Percentiles rank a stretch among this genome's conserved stretches.
Conservation (phyloP, 2,329 filamentous ascomycete species). For the Arthrobotrys conoides region DNA sequence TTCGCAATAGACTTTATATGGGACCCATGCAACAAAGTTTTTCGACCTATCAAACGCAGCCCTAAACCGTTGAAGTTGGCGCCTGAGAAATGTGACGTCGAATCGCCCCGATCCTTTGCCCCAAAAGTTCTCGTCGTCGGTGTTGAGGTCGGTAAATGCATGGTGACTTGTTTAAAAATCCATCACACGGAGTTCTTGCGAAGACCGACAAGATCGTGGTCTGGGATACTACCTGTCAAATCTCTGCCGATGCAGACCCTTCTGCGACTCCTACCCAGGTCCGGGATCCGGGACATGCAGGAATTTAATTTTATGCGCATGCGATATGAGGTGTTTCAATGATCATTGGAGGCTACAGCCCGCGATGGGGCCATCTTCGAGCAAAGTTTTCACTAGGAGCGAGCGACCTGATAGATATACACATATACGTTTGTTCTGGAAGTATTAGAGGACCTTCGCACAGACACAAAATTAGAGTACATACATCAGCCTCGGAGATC, state of each 20-base stretch:
- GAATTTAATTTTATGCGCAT: slow-evolving; percentile 47
- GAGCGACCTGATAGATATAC: slow-evolving; percentile 4
- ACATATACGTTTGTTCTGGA: slow-evolving; percentile 2
- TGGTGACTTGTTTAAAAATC: slow-evolving; percentile 53
- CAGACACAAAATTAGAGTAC: background rate
- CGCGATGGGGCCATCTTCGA: slow-evolving; percentile 26
- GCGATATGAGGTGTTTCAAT: slow-evolving; percentile 61
- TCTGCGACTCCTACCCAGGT: slow-evolving; percentile 30
- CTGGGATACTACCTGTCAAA: slow-evolving; percentile 39
- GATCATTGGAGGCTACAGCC: slow-evolving; percentile 56
- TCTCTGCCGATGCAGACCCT: slow-evolving; percentile 10
- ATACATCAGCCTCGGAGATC: slow-evolving; percentile 10
- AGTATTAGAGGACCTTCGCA: background rate
- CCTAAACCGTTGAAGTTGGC: slow-evolving; percentile 35
- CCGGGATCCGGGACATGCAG: slow-evolving; percentile 16
- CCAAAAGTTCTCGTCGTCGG: slow-evolving; percentile 4
- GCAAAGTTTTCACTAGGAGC: slow-evolving; percentile 3
- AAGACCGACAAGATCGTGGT: slow-evolving; percentile 17
- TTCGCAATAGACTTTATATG: slow-evolving; percentile 35
- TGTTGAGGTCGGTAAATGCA: slow-evolving; percentile 39
- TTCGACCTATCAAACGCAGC: slow-evolving; percentile 40
- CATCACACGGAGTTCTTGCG: slow-evolving; percentile 14
- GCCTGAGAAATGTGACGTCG: slow-evolving; percentile 15
- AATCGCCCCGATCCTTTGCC: slow-evolving; percentile 16
- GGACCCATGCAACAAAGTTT: slow-evolving; percentile 38